Percentiles rank a stretch among this genome's conserved stretches.
These are phyloP conservation scores for Cyberlindnera mississippiensis DNA, from an alignment of 805 yeast species.

Conservation along the genomic window DNA sequence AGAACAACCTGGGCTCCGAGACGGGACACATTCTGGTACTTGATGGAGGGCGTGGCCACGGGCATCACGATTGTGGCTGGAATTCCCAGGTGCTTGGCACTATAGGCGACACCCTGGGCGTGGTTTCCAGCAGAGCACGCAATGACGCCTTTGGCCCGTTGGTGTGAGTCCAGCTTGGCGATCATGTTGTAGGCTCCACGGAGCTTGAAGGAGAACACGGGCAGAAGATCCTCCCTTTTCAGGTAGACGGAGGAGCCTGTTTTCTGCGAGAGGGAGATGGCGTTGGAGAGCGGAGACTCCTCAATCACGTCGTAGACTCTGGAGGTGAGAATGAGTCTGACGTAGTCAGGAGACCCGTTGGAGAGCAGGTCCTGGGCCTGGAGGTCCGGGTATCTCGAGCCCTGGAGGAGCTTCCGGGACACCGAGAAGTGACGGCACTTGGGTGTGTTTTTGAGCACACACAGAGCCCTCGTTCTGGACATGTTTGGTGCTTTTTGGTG, in stretches of 20 bases:
- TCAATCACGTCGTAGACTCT: constrained; percentile 92
- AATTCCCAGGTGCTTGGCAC: constrained; percentile 79
- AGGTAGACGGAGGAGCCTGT: constrained; percentile 72
- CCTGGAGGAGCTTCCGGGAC: too few species aligned
- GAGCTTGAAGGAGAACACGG: constrained; percentile 92
- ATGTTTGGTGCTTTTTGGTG: too few species aligned
- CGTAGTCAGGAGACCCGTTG: constrained; percentile 84
- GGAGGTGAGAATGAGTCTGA: constrained; percentile 84
- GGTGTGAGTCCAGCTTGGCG: constrained; percentile 65
- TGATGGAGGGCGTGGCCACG: constrained; percentile 91
- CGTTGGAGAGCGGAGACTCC: constrained; percentile 81
- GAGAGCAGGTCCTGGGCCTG: constrained; percentile 46
- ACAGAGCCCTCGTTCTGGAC: too few species aligned
- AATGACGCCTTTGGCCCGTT: constrained; percentile 78
- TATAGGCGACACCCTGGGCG: constrained; percentile 97
- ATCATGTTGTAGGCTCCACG: constrained; percentile 98
- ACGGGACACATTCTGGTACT: constrained; percentile 85
- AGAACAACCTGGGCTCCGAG: constrained; percentile 93
- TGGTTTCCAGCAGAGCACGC: constrained; percentile 99
- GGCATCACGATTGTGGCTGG: constrained; percentile 99
- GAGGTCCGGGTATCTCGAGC: constrained; percentile 21
- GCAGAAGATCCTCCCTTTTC: constrained; percentile 90
- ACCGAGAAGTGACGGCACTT: too few species aligned
- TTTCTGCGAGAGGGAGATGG: constrained; percentile 68
- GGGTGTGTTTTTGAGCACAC: too few species aligned